These are phyloP conservation scores for Blepharisma japonicum DNA, from an alignment of 73 alveolate genomes.

Conservation along the genomic window DNA sequence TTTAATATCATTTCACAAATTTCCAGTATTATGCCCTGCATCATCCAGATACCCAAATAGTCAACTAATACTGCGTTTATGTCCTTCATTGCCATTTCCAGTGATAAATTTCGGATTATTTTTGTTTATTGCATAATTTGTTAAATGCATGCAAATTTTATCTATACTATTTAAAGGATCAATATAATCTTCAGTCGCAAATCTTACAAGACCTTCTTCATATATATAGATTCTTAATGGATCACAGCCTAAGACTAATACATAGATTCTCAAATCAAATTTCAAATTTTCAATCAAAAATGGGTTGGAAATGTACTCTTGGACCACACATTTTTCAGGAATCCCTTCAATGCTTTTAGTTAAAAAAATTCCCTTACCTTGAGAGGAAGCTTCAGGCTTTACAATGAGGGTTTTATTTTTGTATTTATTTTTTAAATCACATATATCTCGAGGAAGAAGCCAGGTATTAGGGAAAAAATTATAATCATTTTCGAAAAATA, in stretches of 20 bases:
- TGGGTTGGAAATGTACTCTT: constrained; percentile 88
- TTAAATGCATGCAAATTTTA: constrained; percentile 59
- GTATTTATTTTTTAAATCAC: constrained; percentile 18
- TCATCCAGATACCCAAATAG: not conserved
- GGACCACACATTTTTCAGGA: constrained; percentile 74
- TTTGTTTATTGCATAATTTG: constrained; percentile 64
- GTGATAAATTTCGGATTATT: constrained; percentile 50
- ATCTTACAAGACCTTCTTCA: constrained; percentile 95
- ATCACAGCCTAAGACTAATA: constrained; percentile 71
- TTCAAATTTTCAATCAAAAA: constrained; percentile 90
- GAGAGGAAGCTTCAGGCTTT: constrained; percentile 60
- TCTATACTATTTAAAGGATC: constrained; percentile 41
- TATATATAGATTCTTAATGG: constrained; percentile 92
- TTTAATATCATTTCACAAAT: constrained; percentile 53
- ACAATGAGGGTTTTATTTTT: constrained; percentile 40
- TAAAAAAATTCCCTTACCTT: constrained; percentile 71
- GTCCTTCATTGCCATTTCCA: constrained; percentile 40
- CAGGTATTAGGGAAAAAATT: constrained; percentile 86
- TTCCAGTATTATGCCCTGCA: constrained; percentile 41
- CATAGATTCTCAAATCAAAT: constrained; percentile 90
- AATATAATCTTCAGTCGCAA: constrained; percentile 88
- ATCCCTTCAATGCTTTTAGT: constrained; percentile 61
- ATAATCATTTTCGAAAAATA: constrained; percentile 72
- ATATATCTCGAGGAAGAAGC: constrained; percentile 29
- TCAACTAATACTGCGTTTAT: constrained; percentile 27